Conservation (phyloP, 2,329 filamentous ascomycete species). For the Kalmusia sp. region DNA sequence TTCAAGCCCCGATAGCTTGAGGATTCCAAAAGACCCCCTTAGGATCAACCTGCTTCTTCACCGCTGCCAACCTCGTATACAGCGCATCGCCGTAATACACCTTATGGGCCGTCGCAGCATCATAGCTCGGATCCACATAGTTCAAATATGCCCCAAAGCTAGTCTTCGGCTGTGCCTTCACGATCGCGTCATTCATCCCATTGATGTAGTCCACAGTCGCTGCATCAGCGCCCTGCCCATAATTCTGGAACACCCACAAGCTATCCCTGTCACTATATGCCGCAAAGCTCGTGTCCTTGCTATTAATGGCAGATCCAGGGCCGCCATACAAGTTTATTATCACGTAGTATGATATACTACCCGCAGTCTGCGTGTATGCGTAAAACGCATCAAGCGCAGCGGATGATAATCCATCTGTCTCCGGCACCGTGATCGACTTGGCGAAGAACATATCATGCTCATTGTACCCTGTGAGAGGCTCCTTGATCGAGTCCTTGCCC, state of each 20-base stretch:
- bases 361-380: conserved; percentile 36
- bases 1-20: conserved; percentile 38
- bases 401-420: conserved; percentile 36
- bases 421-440: conserved; percentile 50
- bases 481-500: conserved; percentile 34
- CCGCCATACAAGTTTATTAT: conserved; percentile 51
- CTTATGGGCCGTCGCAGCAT: conserved; percentile 54
- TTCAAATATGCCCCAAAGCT: conserved; percentile 61
- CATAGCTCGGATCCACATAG: conserved; percentile 60
- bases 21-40: conserved; percentile 48
- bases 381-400: conserved; percentile 36
- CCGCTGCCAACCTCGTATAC: conserved; percentile 41
- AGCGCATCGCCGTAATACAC: conserved; percentile 56
- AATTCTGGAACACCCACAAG: conserved; percentile 49
- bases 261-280: conserved; percentile 45
- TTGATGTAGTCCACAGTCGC: conserved; percentile 47
- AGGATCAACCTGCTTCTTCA: conserved; percentile 52
- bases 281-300: conserved; percentile 39
- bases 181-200: conserved; percentile 51
- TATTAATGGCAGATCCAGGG: conserved; percentile 44
- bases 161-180: conserved; percentile 43
- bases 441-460: conserved; percentile 50
- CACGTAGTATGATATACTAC: conserved; percentile 37
- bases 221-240: conserved; percentile 26
- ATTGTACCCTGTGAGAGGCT: conserved; percentile 42